Evolutionary conservation across 306 rosid species (phyloP).

Genomic region (Vicia villosa): DNA sequence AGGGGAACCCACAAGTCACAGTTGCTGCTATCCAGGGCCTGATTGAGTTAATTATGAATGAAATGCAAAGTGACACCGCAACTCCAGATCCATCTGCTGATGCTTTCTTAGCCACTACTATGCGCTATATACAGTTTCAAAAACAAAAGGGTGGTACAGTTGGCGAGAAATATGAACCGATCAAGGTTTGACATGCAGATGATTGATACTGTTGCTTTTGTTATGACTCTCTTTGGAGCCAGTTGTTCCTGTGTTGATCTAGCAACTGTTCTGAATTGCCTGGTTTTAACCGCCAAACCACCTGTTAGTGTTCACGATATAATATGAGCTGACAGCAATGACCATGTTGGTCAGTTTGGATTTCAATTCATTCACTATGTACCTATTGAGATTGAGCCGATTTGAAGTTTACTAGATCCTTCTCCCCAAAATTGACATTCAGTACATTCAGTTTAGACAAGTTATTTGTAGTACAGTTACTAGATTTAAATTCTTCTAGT

Average conservation of each 20-base stretch:
- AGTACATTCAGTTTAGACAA: conserved; percentile 21
- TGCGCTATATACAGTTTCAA: conserved; percentile 83
- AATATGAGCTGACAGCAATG: conserved; percentile 32
- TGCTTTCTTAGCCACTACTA: conserved; percentile 88
- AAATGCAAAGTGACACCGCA: conserved; percentile 76
- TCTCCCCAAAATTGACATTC: conserved; percentile 2
- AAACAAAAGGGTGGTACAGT: conserved; percentile 90
- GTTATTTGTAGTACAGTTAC: conserved; percentile 33
- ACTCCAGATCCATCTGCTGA: conserved; percentile 71
- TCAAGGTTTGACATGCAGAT: conserved; percentile 58
- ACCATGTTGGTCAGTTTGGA: conserved; percentile 23
- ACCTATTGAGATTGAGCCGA: conserved; percentile 22
- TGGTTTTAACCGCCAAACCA: conserved; percentile 34
- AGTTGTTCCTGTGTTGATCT: conserved; percentile 30
- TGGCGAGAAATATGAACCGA: conserved; percentile 80
- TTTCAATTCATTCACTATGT: conserved; percentile 32
- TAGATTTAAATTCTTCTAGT: conserved; percentile 32
- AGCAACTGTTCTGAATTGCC: conserved; percentile 24
- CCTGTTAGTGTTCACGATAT: conserved; percentile 35
- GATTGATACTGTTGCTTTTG: not conserved
- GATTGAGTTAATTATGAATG: conserved; percentile 79
- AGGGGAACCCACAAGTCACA: conserved; percentile 85
- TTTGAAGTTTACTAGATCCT: conserved; percentile 10
- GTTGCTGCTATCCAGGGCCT: conserved; percentile 79
- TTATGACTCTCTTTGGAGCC: conserved; percentile 24